These are phyloP conservation scores for Stagonosporopsis tanaceti DNA, from an alignment of 2,329 filamentous ascomycete species.

Conservation along the genomic window DNA sequence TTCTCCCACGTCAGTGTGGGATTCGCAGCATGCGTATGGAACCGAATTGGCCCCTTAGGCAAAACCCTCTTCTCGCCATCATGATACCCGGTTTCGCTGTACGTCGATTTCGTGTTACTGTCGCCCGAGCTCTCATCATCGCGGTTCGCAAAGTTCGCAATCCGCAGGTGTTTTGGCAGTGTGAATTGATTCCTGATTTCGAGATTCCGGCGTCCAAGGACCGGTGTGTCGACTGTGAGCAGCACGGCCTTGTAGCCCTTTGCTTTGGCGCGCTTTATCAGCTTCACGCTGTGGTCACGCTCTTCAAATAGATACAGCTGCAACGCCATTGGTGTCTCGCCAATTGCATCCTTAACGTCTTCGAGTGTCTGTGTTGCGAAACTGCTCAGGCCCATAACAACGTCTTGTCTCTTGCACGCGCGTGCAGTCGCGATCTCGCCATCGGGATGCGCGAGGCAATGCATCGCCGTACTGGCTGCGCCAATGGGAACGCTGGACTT, in stretches of 20 bases:
- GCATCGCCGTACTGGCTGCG: slow-evolving; percentile 54
- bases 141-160: slow-evolving; percentile 30
- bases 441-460: slow-evolving; percentile 54
- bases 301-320: slow-evolving; percentile 55
- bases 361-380: slow-evolving; percentile 53
- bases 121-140: slow-evolving; percentile 8
- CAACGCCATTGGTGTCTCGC: slow-evolving; percentile 42
- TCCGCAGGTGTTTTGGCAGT: slow-evolving; percentile 31
- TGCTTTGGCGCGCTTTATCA: slow-evolving; percentile 37
- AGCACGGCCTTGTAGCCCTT: slow-evolving; percentile 38
- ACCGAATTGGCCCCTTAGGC: slow-evolving; percentile 24
- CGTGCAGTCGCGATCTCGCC: slow-evolving; percentile 54
- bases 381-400: slow-evolving; percentile 50
- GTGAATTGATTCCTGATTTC: slow-evolving; percentile 41
- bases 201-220: slow-evolving; percentile 31
- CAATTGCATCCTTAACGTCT: slow-evolving; percentile 57
- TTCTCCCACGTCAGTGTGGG: slow-evolving; percentile 36
- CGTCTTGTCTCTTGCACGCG: slow-evolving; percentile 49
- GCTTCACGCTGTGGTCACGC: slow-evolving; percentile 24
- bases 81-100: slow-evolving; percentile 9
- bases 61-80: slow-evolving; percentile 16
- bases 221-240: slow-evolving; percentile 37
- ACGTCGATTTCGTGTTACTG: slow-evolving; percentile 4
- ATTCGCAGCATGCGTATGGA: slow-evolving; percentile 34
- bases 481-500: slow-evolving; percentile 50